These are phyloP conservation scores for Planoprotostelium fungivorum DNA, from an alignment of 78 protist genomes.

Conservation along the genomic window DNA sequence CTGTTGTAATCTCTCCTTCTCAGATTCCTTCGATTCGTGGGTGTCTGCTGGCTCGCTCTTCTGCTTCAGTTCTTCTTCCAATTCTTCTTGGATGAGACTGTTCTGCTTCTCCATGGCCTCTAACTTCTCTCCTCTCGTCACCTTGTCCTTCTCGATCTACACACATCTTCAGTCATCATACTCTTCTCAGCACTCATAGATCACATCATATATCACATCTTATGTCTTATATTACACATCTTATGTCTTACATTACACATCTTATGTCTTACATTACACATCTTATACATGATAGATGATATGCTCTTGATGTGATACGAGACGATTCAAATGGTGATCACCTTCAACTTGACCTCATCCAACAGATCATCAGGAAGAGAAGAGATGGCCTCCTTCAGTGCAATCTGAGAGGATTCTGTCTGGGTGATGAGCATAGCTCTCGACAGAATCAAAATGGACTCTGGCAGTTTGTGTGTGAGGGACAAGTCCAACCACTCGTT, in stretches of 20 bases:
- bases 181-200: too few species aligned
- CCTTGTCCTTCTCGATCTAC: background rate
- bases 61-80: background rate
- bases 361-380: background rate
- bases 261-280: too few species aligned
- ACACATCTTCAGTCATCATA: background rate
- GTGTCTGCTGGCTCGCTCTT: background rate
- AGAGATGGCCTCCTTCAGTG: background rate
- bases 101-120: background rate
- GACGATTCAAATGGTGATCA: too few species aligned
- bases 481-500: slow-evolving; percentile 76
- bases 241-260: too few species aligned
- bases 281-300: too few species aligned
- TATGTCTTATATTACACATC: too few species aligned
- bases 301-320: too few species aligned
- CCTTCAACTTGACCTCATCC: background rate
- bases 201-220: too few species aligned
- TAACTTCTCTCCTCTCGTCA: background rate
- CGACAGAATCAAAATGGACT: background rate
- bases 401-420: background rate
- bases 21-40: background rate
- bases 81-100: background rate
- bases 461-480: slow-evolving; percentile 7
- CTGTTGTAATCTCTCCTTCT: background rate
- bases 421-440: background rate